Evolutionary conservation across 2,329 filamentous ascomycete genomes (phyloP).

Genomic region (Malbranchea zuffiana): DNA sequence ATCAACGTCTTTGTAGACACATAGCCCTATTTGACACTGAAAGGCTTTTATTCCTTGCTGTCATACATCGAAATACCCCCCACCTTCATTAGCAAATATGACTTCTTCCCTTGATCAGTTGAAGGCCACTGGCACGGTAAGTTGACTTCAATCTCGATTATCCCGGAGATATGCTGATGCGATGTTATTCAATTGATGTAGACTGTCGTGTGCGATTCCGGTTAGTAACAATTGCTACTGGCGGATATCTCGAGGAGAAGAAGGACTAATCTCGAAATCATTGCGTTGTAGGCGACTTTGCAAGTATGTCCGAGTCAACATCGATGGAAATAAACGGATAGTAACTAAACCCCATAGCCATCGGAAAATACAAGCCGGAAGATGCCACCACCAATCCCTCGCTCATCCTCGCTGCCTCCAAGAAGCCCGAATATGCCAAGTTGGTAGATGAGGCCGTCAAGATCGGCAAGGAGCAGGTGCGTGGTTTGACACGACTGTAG

Average conservation of each 20-base stretch:
- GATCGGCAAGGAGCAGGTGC: conserved; percentile 69
- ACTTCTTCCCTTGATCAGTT: conserved; percentile 87
- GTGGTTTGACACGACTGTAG: conserved; percentile 17
- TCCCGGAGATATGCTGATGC: conserved; percentile 3
- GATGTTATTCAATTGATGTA: conserved; percentile 30
- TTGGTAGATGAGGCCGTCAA: conserved; percentile 76
- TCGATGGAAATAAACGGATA: neutral
- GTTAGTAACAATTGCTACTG: conserved; percentile 42
- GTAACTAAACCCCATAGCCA: conserved; percentile 50
- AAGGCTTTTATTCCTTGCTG: neutral
- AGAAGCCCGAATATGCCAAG: conserved; percentile 92
- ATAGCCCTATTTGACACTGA: too few relatives aligned
- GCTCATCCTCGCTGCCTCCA: conserved; percentile 92
- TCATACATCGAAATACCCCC: conserved; percentile 6
- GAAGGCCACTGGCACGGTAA: conserved; percentile 90
- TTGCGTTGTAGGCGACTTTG: conserved; percentile 65
- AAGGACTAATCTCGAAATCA: conserved; percentile 20
- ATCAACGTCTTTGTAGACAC: neutral
- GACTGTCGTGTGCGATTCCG: conserved; percentile 96
- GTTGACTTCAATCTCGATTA: conserved; percentile 34
- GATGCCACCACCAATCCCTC: conserved; percentile 99
- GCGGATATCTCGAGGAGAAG: conserved; percentile 2
- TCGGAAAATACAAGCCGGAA: conserved; percentile 99
- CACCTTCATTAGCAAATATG: conserved; percentile 45
- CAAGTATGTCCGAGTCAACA: conserved; percentile 48